These are phyloP conservation scores for Erythrobasidium hasegawianum DNA, from an alignment of 1,284 basidiomycete genomes.

Conservation along the genomic window DNA sequence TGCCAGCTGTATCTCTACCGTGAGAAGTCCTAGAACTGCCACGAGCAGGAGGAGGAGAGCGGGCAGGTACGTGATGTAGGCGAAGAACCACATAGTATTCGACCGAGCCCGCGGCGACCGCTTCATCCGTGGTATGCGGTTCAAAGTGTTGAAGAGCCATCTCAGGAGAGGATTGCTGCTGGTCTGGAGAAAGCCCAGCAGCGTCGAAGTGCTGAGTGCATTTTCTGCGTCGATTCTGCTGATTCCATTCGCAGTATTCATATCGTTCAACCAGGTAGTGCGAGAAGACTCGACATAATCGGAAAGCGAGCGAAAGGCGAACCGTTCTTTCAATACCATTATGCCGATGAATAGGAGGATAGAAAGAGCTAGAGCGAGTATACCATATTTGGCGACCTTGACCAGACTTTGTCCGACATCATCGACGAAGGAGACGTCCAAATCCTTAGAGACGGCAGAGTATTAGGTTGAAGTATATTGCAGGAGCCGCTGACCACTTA, in stretches of 20 bases:
- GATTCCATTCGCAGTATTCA: constrained; percentile 51
- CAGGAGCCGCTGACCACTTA: not conserved
- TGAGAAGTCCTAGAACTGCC: constrained; percentile 72
- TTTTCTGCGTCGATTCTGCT: constrained; percentile 54
- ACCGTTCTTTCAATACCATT: constrained; percentile 48
- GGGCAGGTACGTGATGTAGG: constrained; percentile 84
- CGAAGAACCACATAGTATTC: constrained; percentile 72
- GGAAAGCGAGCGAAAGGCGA: constrained; percentile 46
- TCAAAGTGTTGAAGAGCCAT: constrained; percentile 59
- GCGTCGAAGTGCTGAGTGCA: constrained; percentile 65
- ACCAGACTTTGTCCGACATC: constrained; percentile 71
- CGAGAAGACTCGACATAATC: constrained; percentile 64
- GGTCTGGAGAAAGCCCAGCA: constrained; percentile 65
- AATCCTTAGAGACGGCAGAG: constrained; percentile 49
- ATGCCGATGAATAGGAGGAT: constrained; percentile 49
- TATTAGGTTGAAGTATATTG: constrained; percentile 55
- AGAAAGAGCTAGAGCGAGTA: constrained; percentile 62
- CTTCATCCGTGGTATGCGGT: constrained; percentile 47
- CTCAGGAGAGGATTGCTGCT: constrained; percentile 58
- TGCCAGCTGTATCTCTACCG: constrained; percentile 77
- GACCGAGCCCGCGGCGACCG: constrained; percentile 57
- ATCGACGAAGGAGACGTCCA: constrained; percentile 79
- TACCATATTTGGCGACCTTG: constrained; percentile 70
- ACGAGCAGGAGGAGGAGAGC: constrained; percentile 57
- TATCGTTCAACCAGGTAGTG: constrained; percentile 64